A percentile compares a stretch with the other conserved stretches of the same genome.
Evolutionary conservation across 179 eudicot genomes (phyloP).

Genomic region (Corrigiola litoralis): DNA sequence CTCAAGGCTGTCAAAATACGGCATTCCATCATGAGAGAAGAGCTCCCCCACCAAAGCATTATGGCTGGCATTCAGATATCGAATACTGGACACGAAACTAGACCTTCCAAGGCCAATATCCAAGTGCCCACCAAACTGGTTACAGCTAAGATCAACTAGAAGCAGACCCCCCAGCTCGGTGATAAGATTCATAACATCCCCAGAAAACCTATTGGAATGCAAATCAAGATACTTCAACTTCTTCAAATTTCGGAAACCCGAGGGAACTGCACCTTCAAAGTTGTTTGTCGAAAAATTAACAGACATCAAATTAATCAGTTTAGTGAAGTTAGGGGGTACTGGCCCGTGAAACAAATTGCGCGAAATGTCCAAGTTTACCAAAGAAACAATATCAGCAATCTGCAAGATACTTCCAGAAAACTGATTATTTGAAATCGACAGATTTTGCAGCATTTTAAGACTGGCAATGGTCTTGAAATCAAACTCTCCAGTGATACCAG

Average conservation of each 20-base stretch:
- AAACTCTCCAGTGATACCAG: constrained; percentile 43
- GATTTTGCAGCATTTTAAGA: constrained; percentile 40
- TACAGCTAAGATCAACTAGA: constrained; percentile 49
- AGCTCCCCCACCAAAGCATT: constrained; percentile 55
- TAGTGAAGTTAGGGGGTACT: constrained; percentile 32
- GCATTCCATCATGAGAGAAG: constrained; percentile 54
- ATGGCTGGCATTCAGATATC: constrained; percentile 48
- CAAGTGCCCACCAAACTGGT: constrained; percentile 37
- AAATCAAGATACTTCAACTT: constrained; percentile 45
- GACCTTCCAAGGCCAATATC: constrained; percentile 47
- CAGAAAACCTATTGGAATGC: constrained; percentile 44
- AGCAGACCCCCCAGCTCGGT: constrained; percentile 34
- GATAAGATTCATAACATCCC: constrained; percentile 41
- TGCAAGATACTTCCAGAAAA: constrained; percentile 37
- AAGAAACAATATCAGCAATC: constrained; percentile 30
- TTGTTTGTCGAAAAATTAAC: constrained; percentile 45
- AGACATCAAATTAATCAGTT: constrained; percentile 28
- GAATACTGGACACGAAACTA: constrained; percentile 40
- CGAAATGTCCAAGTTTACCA: constrained; percentile 49
- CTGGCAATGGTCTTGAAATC: constrained; percentile 31
- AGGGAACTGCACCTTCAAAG: constrained; percentile 35
- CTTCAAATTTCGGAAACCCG: constrained; percentile 35
- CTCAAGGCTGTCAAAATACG: constrained; percentile 54
- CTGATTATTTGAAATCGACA: constrained; percentile 45
- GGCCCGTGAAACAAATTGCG: constrained; percentile 40